Evolutionary conservation across 2,329 filamentous ascomycete species (phyloP), one percentile per base, ranked within the genome.

Genomic region (Alternaria angustiovoidea): DNA sequence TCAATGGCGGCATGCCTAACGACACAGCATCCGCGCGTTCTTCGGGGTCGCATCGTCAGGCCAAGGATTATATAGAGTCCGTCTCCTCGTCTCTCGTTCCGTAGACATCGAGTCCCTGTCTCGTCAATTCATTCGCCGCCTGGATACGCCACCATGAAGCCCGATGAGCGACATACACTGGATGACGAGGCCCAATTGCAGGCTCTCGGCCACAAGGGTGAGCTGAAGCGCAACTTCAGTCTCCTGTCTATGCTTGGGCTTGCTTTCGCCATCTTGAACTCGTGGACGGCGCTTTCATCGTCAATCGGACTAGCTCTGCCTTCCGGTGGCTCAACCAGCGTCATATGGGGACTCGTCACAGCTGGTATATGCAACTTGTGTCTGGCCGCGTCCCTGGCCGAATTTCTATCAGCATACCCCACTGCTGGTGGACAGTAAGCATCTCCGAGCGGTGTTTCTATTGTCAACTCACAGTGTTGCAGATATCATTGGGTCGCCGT

Each of bases 401-500:
- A 92, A 74, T 92, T 91, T 70, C 80, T 91, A 9, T 89, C 87
- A 0, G 87, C 88, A 0, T 91, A 88, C 72, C 85, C 80, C 24
- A 87, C 81, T 8, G 78, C 79, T 18, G 77, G 77, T 8, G 73
- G 73, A 59, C 71, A 75, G 70, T 75, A 56, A 61, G 72, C 65
- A 5, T 22, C 7, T 16, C 2, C 39, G 18, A 9, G 16, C 22
- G 4, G 18, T 20, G 4, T 24, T 16, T 7, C 20, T 7, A 36
- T 42, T 11, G 0, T 11, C 26, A 16, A 85, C 56, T 67, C n/a
- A 89, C 75, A 53, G 5, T 59, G 36, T 24, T 11, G 14, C 43
- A 75, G 72, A 46, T 92, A 92, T 65, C 88, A 92, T 72, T 92
- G 89, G 90, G 90, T 89, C 3, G 88, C 89, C 55, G 82, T 87